Percentiles rank a stretch among this genome's conserved stretches.
Evolutionary conservation across 176 grass and related monocot genomes (phyloP).

Genomic region (Zoysia pacifica): DNA sequence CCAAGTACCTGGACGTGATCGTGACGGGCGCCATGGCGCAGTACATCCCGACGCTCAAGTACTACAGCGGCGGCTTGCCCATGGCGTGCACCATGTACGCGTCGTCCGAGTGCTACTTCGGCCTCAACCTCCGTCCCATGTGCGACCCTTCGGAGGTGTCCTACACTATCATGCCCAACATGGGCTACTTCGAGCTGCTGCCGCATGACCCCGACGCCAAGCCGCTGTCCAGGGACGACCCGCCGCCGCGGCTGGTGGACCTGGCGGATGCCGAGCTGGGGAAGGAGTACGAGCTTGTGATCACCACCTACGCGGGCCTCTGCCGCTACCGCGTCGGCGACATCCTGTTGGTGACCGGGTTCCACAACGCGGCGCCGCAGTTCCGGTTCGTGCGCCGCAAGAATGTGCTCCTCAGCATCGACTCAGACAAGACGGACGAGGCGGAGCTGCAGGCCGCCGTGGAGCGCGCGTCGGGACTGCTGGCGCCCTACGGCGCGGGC

Average conservation of each 20-base stretch:
- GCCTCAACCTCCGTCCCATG: slow-evolving; percentile 91
- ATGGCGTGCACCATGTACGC: slow-evolving; percentile 99
- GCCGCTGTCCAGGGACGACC: background rate
- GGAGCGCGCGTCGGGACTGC: slow-evolving; percentile 61
- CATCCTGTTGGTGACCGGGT: slow-evolving; percentile 66
- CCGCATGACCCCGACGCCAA: slow-evolving; percentile 40
- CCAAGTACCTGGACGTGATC: slow-evolving; percentile 98
- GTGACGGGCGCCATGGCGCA: slow-evolving; percentile 97
- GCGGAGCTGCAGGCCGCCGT: slow-evolving; percentile 79
- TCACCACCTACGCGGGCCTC: slow-evolving; percentile 88
- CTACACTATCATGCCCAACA: slow-evolving; percentile 99
- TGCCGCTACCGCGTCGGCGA: slow-evolving; percentile 90
- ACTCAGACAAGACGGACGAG: slow-evolving; percentile 97
- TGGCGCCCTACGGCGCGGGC: slow-evolving; percentile 48
- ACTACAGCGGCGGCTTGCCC: slow-evolving; percentile 80
- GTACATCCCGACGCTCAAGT: slow-evolving; percentile 93
- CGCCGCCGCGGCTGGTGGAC: slow-evolving; percentile 54
- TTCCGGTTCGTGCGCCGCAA: slow-evolving; percentile 87
- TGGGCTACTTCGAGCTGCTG: slow-evolving; percentile 97
- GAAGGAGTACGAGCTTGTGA: slow-evolving; percentile 84
- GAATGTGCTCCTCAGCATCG: slow-evolving; percentile 92
- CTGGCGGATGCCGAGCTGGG: slow-evolving; percentile 76
- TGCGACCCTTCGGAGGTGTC: slow-evolving; percentile 81
- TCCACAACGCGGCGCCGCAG: slow-evolving; percentile 87
- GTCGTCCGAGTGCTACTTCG: slow-evolving; percentile 97